These are phyloP conservation scores for Hortaea sp. DNA, from an alignment of 2,329 filamentous ascomycete genomes.

Conservation along the genomic window DNA sequence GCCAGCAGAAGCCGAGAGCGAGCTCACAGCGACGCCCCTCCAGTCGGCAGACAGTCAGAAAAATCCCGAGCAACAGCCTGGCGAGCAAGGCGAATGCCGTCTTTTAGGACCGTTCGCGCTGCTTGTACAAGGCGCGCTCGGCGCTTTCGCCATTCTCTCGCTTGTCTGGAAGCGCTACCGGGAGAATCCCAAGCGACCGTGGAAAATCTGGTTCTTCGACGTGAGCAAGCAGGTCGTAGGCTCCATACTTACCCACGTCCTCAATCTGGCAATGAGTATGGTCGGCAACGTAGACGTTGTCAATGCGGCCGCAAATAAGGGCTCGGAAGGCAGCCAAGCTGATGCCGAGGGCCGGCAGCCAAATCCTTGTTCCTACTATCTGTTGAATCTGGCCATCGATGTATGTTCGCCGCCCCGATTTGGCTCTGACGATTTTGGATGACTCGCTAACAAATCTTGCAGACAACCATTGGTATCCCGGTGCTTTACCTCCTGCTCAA, in stretches of 20 bases:
- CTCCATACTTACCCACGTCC: constrained; percentile 78
- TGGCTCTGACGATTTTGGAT: not conserved
- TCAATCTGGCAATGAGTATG: constrained; percentile 95
- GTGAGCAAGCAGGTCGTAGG: constrained; percentile 96
- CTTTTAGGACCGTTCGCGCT: constrained; percentile 86
- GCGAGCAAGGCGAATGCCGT: constrained; percentile 60
- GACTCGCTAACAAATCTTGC: not conserved
- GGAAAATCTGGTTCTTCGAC: constrained; percentile 98
- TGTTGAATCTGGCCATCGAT: constrained; percentile 89
- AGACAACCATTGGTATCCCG: constrained; percentile 94
- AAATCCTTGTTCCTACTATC: constrained; percentile 93
- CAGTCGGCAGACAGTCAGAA: not conserved
- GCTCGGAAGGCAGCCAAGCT: constrained; percentile 29
- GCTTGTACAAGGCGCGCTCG: constrained; percentile 78
- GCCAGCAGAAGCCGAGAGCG: constrained; percentile 5
- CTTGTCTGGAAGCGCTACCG: constrained; percentile 90
- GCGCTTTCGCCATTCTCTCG: constrained; percentile 69
- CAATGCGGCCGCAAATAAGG: constrained; percentile 8
- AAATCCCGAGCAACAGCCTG: not conserved
- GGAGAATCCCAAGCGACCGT: constrained; percentile 78
- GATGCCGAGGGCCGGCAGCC: constrained; percentile 44
- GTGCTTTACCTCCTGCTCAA: constrained; percentile 85
- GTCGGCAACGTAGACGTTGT: constrained; percentile 73
- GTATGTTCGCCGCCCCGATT: constrained; percentile 48
- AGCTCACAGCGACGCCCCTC: not conserved